These are phyloP conservation scores for Hypocrella siamensis DNA, from an alignment of 2,329 filamentous ascomycete genomes.

Conservation along the genomic window DNA sequence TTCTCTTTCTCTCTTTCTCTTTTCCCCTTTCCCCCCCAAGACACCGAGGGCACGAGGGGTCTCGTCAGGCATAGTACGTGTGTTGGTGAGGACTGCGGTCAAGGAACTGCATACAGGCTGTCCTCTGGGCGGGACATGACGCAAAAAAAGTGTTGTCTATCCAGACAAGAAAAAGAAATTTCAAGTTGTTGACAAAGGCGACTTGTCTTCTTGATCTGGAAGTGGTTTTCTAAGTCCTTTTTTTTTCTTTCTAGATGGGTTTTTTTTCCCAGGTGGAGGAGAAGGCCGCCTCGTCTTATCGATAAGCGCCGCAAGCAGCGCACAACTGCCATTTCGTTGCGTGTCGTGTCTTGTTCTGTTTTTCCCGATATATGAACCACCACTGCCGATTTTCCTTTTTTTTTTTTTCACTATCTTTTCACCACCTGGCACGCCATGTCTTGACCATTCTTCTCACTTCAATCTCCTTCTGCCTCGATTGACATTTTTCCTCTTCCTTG, in stretches of 20 bases:
- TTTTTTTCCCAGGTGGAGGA: conserved; percentile 3
- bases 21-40: no score
- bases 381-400: no score
- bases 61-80: conserved; percentile 2
- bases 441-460: no score
- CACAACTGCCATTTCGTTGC: no score
- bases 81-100: conserved; percentile 9
- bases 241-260: not conserved
- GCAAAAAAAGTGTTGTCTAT: conserved; percentile 5
- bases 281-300: not conserved
- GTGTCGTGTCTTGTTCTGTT: no score
- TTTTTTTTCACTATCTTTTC: no score
- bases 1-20: no score
- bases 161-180: not conserved
- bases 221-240: not conserved
- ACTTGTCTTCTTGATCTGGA: not conserved
- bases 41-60: not conserved
- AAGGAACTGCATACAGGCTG: conserved; percentile 48
- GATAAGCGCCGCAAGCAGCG: no score
- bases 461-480: no score
- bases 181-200: not conserved
- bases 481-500: not conserved
- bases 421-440: no score
- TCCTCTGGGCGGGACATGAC: conserved; percentile 96
- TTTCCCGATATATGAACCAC: no score